Conservation (phyloP, 2,329 filamentous ascomycete genomes). For the Penicillium sp. region DNA sequence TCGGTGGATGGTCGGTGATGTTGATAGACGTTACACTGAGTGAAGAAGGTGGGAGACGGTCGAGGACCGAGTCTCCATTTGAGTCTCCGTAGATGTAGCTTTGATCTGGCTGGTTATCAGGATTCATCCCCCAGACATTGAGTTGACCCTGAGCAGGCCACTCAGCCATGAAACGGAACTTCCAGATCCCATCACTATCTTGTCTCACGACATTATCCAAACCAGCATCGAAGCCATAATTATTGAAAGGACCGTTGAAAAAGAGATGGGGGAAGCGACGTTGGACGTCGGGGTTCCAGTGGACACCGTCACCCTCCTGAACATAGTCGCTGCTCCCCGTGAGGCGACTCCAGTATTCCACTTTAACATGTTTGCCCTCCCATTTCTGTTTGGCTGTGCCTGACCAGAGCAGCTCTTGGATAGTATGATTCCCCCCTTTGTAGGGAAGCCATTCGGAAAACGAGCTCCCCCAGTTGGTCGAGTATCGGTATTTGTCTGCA, state of each 20-base stretch:
- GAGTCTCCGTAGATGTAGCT: conserved; percentile 62
- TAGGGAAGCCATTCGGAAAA: conserved; percentile 63
- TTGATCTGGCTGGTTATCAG: conserved; percentile 62
- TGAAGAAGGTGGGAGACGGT: conserved; percentile 62
- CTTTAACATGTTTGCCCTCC: conserved; percentile 62
- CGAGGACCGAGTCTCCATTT: conserved; percentile 60
- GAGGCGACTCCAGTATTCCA: conserved; percentile 64
- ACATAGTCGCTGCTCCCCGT: conserved; percentile 62
- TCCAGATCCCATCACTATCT: conserved; percentile 55
- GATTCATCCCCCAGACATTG: conserved; percentile 68
- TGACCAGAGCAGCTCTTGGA: conserved; percentile 55
- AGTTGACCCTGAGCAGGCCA: conserved; percentile 64
- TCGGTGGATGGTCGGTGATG: conserved; percentile 57
- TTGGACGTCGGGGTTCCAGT: conserved; percentile 32
- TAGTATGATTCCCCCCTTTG: conserved; percentile 51
- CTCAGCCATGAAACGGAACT: conserved; percentile 62
- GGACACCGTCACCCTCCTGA: conserved; percentile 58
- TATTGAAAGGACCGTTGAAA: conserved; percentile 63
- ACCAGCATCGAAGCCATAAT: conserved; percentile 65
- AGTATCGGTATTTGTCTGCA: conserved; percentile 64
- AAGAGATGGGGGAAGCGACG: conserved; percentile 64
- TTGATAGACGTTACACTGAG: conserved; percentile 60
- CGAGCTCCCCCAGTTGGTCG: conserved; percentile 60
- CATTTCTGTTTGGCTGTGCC: conserved; percentile 61
- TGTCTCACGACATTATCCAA: conserved; percentile 56